Evolutionary conservation across 768 basidiomycete species (phyloP).

Genomic region (Serpula lacrymans): DNA sequence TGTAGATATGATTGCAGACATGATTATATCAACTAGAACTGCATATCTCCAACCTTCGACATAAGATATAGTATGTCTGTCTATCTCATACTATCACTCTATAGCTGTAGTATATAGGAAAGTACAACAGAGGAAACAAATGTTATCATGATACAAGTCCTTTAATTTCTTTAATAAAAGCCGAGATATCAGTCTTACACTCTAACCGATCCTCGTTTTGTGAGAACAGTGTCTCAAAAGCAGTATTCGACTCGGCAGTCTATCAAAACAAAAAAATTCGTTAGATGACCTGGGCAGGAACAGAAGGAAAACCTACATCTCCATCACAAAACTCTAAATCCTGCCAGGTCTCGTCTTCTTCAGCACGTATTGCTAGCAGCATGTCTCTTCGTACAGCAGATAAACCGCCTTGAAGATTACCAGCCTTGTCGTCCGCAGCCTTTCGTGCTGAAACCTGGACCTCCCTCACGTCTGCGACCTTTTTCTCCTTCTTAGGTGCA

Average conservation of each 20-base stretch:
- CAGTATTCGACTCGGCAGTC: constrained; percentile 54
- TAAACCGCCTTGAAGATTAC: constrained; percentile 58
- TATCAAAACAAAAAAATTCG: constrained; percentile 27
- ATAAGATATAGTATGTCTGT: too few relatives aligned
- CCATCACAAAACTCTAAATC: constrained; percentile 62
- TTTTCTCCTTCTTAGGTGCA: constrained; percentile 55
- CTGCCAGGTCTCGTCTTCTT: constrained; percentile 79
- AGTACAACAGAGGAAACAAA: too few relatives aligned
- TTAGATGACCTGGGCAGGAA: neutral
- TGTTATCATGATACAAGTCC: too few relatives aligned
- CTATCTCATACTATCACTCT: too few relatives aligned
- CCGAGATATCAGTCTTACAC: constrained; percentile 53
- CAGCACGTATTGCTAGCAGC: constrained; percentile 64
- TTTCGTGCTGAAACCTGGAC: constrained; percentile 75
- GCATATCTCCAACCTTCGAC: too few relatives aligned
- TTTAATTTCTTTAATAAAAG: constrained; percentile 55
- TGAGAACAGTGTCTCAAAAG: constrained; percentile 65
- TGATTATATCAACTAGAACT: too few relatives aligned
- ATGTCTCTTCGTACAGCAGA: constrained; percentile 75
- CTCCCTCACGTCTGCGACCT: constrained; percentile 60
- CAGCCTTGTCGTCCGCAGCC: constrained; percentile 56
- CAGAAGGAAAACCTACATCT: constrained; percentile 42
- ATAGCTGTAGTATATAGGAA: too few relatives aligned
- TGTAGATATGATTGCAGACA: too few relatives aligned
- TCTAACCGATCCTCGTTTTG: constrained; percentile 45